Evolutionary conservation across 345 rosid genomes (phyloP).

Genomic region (Litchi chinensis): DNA sequence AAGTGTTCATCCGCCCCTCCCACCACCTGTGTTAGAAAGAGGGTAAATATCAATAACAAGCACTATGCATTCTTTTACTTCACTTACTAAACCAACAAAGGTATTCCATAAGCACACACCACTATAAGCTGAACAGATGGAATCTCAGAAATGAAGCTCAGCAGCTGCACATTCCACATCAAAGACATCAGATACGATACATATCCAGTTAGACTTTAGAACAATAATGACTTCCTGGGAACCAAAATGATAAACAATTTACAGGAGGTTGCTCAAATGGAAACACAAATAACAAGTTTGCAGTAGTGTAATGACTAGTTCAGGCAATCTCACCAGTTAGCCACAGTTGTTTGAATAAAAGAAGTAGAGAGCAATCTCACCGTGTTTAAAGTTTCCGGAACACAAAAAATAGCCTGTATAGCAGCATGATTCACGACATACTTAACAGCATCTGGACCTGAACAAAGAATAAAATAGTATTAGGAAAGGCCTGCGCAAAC

Average conservation of each 20-base stretch:
- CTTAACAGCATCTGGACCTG: constrained; percentile 94
- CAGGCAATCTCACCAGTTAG: background rate
- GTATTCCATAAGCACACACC: constrained; percentile 46
- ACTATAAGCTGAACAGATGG: constrained; percentile 74
- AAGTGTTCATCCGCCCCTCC: constrained; percentile 73
- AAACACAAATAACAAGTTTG: constrained; percentile 10
- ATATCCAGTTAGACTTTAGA: constrained; percentile 10
- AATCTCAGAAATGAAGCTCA: constrained; percentile 76
- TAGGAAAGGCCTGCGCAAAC: constrained; percentile 15
- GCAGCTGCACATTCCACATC: constrained; percentile 49
- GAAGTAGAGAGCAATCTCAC: constrained; percentile 50
- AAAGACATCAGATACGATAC: constrained; percentile 15
- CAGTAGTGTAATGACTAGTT: background rate
- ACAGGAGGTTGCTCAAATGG: background rate
- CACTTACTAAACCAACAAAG: constrained; percentile 6
- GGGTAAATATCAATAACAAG: background rate
- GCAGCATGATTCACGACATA: constrained; percentile 75
- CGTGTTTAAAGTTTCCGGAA: constrained; percentile 68
- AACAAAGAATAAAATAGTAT: constrained; percentile 15
- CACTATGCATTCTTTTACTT: background rate
- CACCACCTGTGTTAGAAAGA: constrained; percentile 55
- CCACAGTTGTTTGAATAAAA: background rate
- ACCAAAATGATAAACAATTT: background rate
- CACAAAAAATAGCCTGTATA: constrained; percentile 79
- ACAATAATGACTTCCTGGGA: background rate